Conservation (phyloP, 441 rosid species). For the Theobroma grandiflorum region DNA sequence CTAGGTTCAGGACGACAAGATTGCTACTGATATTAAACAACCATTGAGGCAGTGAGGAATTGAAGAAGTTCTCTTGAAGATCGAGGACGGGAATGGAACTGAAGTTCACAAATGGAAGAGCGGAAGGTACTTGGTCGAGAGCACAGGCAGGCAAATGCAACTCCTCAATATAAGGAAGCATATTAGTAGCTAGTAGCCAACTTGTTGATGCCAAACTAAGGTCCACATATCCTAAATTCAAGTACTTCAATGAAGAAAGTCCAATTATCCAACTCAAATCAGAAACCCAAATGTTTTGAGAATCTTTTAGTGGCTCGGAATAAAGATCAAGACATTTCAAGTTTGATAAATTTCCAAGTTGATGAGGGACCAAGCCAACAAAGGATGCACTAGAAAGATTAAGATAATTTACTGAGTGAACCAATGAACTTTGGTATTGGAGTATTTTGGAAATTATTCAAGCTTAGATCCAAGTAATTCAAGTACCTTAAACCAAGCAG, state of each 20-base stretch:
- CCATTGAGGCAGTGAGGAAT: neutral
- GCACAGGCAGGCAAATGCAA: neutral
- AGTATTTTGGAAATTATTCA: slow-evolving; percentile 14
- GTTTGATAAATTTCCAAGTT: slow-evolving; percentile 32
- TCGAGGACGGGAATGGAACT: neutral
- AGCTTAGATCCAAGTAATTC: slow-evolving; percentile 26
- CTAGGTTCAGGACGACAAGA: neutral
- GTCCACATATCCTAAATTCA: neutral
- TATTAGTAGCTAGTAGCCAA: neutral
- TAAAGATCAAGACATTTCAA: slow-evolving; percentile 35
- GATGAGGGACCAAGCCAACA: slow-evolving; percentile 24
- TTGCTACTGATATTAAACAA: neutral
- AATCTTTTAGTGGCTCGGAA: neutral
- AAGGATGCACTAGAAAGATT: slow-evolving; percentile 30
- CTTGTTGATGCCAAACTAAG: slow-evolving; percentile 2
- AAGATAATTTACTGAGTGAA: slow-evolving; percentile 22
- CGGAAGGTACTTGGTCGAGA: neutral
- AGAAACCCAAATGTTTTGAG: neutral
- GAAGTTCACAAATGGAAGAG: neutral
- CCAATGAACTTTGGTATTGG: slow-evolving; percentile 25
- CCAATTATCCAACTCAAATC: neutral
- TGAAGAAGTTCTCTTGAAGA: neutral
- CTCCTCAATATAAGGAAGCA: neutral
- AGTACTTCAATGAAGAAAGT: neutral
- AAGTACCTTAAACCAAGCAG: slow-evolving; percentile 25